Percentiles rank a stretch among this genome's conserved stretches.
Evolutionary conservation across 2,329 filamentous ascomycete genomes (phyloP).

Genomic region (Davidsoniella eucalypti): DNA sequence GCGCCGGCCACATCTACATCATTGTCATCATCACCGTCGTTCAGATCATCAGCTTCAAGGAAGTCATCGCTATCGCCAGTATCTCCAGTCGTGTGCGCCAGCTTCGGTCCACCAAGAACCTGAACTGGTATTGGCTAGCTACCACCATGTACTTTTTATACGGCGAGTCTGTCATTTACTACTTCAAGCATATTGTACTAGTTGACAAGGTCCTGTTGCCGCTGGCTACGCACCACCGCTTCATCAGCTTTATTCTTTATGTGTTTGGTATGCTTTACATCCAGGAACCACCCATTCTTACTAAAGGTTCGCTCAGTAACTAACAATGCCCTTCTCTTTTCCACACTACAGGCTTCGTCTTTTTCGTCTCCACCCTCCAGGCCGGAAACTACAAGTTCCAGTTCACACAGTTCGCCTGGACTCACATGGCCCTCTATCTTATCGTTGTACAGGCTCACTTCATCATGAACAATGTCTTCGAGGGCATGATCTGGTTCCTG

Average conservation of each 20-base stretch:
- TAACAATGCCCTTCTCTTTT: constrained; percentile 13
- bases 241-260: constrained; percentile 97
- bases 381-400: constrained; percentile 96
- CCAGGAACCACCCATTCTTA: background rate
- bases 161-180: constrained; percentile 97
- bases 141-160: constrained; percentile 99
- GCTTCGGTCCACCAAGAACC: constrained; percentile 80
- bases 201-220: constrained; percentile 87
- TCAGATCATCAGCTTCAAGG: constrained; percentile 96
- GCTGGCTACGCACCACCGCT: constrained; percentile 89
- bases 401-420: constrained; percentile 98
- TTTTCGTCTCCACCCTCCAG: constrained; percentile 88
- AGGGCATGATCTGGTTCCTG: constrained; percentile 99
- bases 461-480: constrained; percentile 99
- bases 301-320: background rate
- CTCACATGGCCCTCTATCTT: constrained; percentile 95
- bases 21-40: constrained; percentile 82
- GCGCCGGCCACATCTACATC: constrained; percentile 95
- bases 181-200: constrained; percentile 96
- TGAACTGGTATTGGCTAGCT: constrained; percentile 99
- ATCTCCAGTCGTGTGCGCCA: constrained; percentile 83
- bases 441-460: constrained; percentile 98
- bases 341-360: constrained; percentile 62
- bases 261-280: constrained; percentile 56
- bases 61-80: constrained; percentile 94